Evolutionary conservation across 768 basidiomycete genomes (phyloP), one percentile per base, ranked within the genome.

Genomic region (Lentinus brumalis): DNA sequence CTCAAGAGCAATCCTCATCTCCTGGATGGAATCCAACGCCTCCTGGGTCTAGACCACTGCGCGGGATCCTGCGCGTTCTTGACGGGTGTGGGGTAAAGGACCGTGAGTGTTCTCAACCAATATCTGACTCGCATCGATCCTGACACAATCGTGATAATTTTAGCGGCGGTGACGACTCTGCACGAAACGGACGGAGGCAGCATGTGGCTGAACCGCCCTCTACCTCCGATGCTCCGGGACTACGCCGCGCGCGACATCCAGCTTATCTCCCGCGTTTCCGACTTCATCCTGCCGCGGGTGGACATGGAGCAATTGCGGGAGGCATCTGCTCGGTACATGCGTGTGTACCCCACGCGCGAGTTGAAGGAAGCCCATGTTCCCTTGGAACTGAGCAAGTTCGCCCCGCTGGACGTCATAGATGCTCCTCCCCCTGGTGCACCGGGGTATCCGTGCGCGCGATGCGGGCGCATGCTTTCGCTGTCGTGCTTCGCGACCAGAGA

Each of bases 221-320:
- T 79, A 42, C 4, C 62, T 1, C 29, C 67, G 1, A 65, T 68
- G 10, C 69, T 78, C 31, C 63, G 77, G 40, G 65, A 69, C 14
- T 77, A 78, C 45, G 76, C 78, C 4, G 75, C 76, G 2, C 70
- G 72, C 60, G 77, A 79, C 61, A 73, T 79, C 47, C 67, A 70
- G 39, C 67, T 76, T 59, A 72, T 79, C 54, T 67, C 63, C 3
- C 66, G 61, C 2, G 69, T 79, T 21, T 74, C 76, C 60, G 62
- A 35, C 35, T 1, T 35, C 35, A 68, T 6, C 66, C 70, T 38
- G 76, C 78, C 53, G 32, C 47, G 18, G 14, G 16, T 14, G 30
- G 30, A n/a, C 15, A 11, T 30, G 15, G 38, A 44, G 15, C 16
- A 16, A 7, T 49, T 59, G 2, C 26, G 21, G 42, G 53, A 30